Evolutionary conservation across 441 rosid species (phyloP).

Genomic region (Gossypium trilobum): DNA sequence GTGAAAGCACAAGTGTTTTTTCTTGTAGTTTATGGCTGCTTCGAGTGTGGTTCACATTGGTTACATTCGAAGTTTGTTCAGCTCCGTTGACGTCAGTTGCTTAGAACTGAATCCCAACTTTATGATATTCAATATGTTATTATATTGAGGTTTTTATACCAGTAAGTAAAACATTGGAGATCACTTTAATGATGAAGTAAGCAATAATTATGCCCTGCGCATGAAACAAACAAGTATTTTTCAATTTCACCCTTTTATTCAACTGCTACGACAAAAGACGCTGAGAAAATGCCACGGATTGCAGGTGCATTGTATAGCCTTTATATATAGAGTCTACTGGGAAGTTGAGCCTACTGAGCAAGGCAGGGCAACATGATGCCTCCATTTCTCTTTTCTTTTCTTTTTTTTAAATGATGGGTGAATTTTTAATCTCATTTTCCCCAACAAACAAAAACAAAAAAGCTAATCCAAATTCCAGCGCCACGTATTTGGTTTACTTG

Average conservation of each 20-base stretch:
- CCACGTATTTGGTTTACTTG: neutral
- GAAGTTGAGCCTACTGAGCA: neutral
- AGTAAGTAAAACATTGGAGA: neutral
- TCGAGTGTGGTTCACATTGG: conserved; percentile 63
- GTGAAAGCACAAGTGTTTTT: conserved; percentile 78
- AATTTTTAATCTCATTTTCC: too few species aligned
- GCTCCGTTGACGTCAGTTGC: conserved; percentile 56
- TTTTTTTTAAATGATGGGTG: neutral
- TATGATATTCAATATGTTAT: neutral
- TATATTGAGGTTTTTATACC: neutral
- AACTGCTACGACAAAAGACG: neutral
- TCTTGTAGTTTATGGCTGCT: conserved; percentile 46
- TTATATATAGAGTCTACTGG: neutral
- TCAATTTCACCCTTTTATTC: neutral
- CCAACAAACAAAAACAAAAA: neutral
- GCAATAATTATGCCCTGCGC: neutral
- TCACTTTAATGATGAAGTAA: neutral
- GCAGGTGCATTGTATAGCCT: neutral
- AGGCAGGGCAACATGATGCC: neutral
- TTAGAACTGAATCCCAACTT: conserved; percentile 59
- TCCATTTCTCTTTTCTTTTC: neutral
- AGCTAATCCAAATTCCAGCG: neutral
- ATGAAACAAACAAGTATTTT: neutral
- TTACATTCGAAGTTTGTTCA: conserved; percentile 75
- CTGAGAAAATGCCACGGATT: neutral